Conservation (phyloP, 306 rosid species). For the Lithocarpus polystachyus region DNA sequence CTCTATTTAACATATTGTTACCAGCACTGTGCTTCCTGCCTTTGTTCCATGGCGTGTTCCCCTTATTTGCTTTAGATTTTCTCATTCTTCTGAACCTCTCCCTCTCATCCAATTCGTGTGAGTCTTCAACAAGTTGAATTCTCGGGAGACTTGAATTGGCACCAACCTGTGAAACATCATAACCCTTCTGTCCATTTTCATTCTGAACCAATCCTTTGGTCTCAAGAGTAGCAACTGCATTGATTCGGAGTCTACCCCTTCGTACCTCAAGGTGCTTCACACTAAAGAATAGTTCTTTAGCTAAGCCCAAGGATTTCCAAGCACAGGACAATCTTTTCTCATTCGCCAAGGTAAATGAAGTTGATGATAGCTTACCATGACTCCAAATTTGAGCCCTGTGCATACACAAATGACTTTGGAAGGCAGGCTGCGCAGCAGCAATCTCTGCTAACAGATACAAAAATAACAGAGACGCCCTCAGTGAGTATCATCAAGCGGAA, state of each 20-base stretch:
- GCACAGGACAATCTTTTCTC: conserved; percentile 39
- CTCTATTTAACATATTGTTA: conserved; percentile 12
- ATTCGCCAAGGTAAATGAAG: conserved; percentile 30
- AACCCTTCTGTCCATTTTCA: conserved; percentile 25
- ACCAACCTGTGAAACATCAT: conserved; percentile 21
- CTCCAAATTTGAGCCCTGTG: conserved; percentile 34
- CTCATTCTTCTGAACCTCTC: conserved; percentile 76
- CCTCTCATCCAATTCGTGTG: conserved; percentile 42
- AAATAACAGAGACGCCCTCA: neutral
- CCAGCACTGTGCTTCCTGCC: conserved; percentile 90
- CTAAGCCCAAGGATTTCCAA: conserved; percentile 36
- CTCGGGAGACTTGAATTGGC: conserved; percentile 18
- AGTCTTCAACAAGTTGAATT: conserved; percentile 22
- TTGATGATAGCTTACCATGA: conserved; percentile 35
- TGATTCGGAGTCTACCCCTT: conserved; percentile 35
- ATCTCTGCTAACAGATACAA: conserved; percentile 49
- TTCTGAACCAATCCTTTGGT: conserved; percentile 37
- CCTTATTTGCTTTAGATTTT: conserved; percentile 91
- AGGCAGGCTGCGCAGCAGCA: conserved; percentile 63
- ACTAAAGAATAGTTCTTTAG: conserved; percentile 27
- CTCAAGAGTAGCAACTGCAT: conserved; percentile 77
- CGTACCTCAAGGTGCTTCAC: conserved; percentile 24
- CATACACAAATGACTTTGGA: conserved; percentile 39
- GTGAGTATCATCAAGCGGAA: neutral
- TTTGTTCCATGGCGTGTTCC: conserved; percentile 90